Conservation (phyloP, 2,329 filamentous ascomycete species). For the Fusarium transvaalense region DNA sequence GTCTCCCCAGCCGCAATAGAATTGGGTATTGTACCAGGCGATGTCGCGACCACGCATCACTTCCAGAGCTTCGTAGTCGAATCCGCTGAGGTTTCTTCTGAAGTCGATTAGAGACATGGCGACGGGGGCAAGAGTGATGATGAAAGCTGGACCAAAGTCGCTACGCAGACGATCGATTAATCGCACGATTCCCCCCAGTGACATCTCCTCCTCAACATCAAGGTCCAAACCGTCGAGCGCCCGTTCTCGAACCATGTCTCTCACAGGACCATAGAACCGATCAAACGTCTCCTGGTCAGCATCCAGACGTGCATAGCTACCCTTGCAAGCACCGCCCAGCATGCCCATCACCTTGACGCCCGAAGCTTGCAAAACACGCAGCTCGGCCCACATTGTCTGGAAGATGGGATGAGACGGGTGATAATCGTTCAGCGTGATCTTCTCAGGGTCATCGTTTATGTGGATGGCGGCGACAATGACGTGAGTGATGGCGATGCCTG, state of each 20-base stretch:
- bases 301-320: conserved; percentile 73
- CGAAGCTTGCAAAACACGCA: conserved; percentile 75
- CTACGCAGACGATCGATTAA: conserved; percentile 75
- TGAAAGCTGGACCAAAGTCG: conserved; percentile 77
- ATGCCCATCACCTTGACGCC: conserved; percentile 87
- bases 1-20: conserved; percentile 90
- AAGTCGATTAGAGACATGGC: conserved; percentile 75
- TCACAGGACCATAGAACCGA: conserved; percentile 77
- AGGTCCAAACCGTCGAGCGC: conserved; percentile 79
- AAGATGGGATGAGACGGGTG: conserved; percentile 75
- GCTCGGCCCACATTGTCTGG: conserved; percentile 82
- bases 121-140: conserved; percentile 86
- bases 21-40: conserved; percentile 90
- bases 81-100: conserved; percentile 78
- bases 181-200: conserved; percentile 73
- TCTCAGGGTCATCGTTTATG: conserved; percentile 74
- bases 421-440: conserved; percentile 85
- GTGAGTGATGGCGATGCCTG: conserved; percentile 73
- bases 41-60: conserved; percentile 74
- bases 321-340: conserved; percentile 86
- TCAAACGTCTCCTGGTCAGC: conserved; percentile 73
- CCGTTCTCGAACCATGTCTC: conserved; percentile 71
- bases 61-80: conserved; percentile 83
- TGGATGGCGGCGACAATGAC: conserved; percentile 90
- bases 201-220: conserved; percentile 83